Percentiles rank a stretch among this genome's conserved stretches.
Conservation (phyloP, 306 rosid genomes). For the Betula pendula region DNA sequence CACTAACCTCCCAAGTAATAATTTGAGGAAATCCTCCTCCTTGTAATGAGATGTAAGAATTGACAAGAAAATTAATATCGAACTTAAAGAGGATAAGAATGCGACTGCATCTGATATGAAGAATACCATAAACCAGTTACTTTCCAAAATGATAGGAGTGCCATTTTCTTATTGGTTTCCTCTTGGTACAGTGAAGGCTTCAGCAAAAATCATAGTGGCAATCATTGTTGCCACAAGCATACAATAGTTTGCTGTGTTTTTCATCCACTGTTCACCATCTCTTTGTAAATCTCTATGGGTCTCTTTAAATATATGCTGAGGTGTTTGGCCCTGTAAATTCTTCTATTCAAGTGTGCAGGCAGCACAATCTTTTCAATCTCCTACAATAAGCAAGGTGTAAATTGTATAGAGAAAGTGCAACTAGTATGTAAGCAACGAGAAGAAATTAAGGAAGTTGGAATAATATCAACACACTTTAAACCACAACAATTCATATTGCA, state of each 20-base stretch:
- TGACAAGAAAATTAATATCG: conserved; percentile 25
- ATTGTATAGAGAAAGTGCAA: too few species aligned
- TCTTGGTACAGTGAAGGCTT: conserved; percentile 52
- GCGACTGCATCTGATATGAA: too few species aligned
- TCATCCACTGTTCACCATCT: conserved; percentile 49
- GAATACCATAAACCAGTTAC: conserved; percentile 11
- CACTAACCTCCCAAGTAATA: conserved; percentile 37
- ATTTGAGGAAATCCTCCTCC: conserved; percentile 40
- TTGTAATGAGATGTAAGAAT: conserved; percentile 52
- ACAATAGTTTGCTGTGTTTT: conserved; percentile 45
- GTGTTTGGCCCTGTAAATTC: conserved; percentile 10
- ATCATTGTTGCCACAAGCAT: conserved; percentile 53
- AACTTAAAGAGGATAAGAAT: too few species aligned
- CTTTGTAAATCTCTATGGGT: conserved; percentile 20
- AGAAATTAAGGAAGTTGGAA: too few species aligned
- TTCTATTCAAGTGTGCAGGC: conserved; percentile 34
- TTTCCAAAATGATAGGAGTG: too few species aligned
- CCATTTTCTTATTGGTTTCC: conserved; percentile 25
- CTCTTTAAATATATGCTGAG: conserved; percentile 36
- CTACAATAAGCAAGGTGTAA: conserved; percentile 12
- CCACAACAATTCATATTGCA: conserved; percentile 30
- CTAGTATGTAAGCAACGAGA: too few species aligned
- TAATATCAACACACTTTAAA: conserved; percentile 13
- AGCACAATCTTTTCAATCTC: conserved; percentile 49
- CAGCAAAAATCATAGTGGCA: conserved; percentile 50